phyloP scores from a whole-genome alignment of 345 rosid genomes.

The Geranium brycei region DNA sequence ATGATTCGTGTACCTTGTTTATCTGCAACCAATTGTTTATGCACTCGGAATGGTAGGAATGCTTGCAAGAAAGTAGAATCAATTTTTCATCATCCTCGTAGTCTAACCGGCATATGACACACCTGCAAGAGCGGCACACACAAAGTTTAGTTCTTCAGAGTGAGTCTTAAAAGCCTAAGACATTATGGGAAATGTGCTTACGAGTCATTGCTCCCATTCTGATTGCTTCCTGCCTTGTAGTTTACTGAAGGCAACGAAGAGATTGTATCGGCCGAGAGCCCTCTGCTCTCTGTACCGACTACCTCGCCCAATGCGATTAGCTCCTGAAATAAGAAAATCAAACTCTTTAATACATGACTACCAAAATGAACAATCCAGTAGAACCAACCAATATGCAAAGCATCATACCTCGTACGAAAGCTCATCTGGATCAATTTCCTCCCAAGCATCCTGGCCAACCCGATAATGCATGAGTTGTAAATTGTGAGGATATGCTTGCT shows the following conservation, averaged over 20 bases:
- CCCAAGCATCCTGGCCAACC: conserved; percentile 65
- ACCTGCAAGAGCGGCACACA: background rate
- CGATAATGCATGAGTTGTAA: conserved; percentile 5
- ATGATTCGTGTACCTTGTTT: conserved; percentile 48
- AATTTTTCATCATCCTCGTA: conserved; percentile 57
- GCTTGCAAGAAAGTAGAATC: conserved; percentile 81
- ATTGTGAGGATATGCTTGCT: background rate
- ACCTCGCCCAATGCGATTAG: conserved; percentile 82
- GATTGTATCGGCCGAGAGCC: conserved; percentile 69
- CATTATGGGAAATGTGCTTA: conserved; percentile 27
- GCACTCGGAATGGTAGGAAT: conserved; percentile 88
- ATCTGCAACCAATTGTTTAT: conserved; percentile 88
- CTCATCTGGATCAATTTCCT: conserved; percentile 88
- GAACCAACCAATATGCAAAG: background rate
- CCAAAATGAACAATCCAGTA: conserved; percentile 4
- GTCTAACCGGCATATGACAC: too few relatives aligned
- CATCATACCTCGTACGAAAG: conserved; percentile 72
- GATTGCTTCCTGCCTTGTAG: conserved; percentile 58
- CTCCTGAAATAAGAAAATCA: conserved; percentile 37
- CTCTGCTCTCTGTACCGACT: conserved; percentile 88
- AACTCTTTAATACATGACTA: background rate
- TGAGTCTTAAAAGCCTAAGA: background rate
- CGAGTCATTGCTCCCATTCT: conserved; percentile 80
- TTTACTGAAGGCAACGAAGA: conserved; percentile 64
- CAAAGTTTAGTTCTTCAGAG: background rate